Evolutionary conservation across 768 basidiomycete species (phyloP), one percentile per base, ranked within the genome.

Genomic region (Russula sp.): DNA sequence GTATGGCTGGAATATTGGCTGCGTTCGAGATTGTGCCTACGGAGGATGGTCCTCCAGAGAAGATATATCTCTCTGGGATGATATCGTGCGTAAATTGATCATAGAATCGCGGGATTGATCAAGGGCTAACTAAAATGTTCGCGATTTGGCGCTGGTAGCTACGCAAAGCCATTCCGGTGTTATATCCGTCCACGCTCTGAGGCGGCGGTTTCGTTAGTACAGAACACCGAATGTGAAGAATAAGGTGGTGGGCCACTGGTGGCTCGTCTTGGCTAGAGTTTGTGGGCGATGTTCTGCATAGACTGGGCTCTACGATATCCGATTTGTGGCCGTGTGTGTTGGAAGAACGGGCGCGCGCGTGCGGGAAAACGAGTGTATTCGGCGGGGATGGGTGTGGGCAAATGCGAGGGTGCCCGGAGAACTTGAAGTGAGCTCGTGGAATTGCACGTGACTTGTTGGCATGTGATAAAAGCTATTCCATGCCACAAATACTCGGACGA

Each of bases 181-280:
- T 24, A 54, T 36, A 54, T 54, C 14, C 53, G 53, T 14, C 53
- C 53, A 54, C 22, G 53, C 2, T 54, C 34, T 36, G 34, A 54
- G 22, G 36, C 5, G 22, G 53, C 36, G 5, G 53, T 34, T 36
- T 54, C 34, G n/a, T 24, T 54, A 6, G 34, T 36, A 24, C 34
- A 10, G n/a, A 24, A 54, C 34, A 36, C 53, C n/a, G 52, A 54
- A 34, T 16, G 34, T 38, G 34, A 54, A 24, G 14, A 34, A 53
- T 32, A 20, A 10, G 20, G 8, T 22, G n/a, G n/a, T n/a, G n/a
- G n/a, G n/a, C n/a, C n/a, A n/a, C n/a, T n/a, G 4, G 11, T 53
- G 49, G 46, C n/a, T 22, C 46, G 46, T 22, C 44, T 46, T 24
- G 46, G 9, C 46, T 48, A 48, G 9, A 22, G 46, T 48, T 24